These are phyloP conservation scores for Vitis riparia DNA, from an alignment of 164 flowering plant genomes.

Conservation along the genomic window DNA sequence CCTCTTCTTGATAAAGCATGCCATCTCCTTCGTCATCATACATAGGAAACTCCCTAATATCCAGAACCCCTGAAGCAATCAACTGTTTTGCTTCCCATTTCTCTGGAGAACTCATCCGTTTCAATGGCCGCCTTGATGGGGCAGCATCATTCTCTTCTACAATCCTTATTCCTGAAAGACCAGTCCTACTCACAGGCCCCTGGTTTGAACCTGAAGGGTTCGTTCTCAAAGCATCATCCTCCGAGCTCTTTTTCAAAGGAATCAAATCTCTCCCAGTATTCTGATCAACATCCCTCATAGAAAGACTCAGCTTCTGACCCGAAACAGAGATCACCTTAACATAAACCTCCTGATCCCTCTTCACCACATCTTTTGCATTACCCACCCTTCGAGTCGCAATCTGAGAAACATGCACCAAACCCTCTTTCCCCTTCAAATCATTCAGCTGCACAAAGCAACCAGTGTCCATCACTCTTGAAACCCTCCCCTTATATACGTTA, in stretches of 20 bases:
- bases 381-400: constrained; percentile 62
- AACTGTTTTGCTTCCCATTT: constrained; percentile 93
- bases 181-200: constrained; percentile 54
- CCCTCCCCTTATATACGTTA: constrained; percentile 71
- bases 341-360: constrained; percentile 82
- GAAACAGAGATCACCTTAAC: constrained; percentile 83
- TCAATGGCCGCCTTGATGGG: constrained; percentile 75
- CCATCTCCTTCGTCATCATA: constrained; percentile 88
- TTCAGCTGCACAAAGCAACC: constrained; percentile 79
- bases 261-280: constrained; percentile 75
- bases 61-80: constrained; percentile 82
- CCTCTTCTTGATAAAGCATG: constrained; percentile 76
- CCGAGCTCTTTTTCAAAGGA: constrained; percentile 64
- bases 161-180: constrained; percentile 78
- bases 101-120: constrained; percentile 94
- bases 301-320: constrained; percentile 74
- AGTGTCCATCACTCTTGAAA: constrained; percentile 78
- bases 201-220: constrained; percentile 57
- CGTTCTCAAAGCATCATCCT: constrained; percentile 52
- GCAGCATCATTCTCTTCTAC: constrained; percentile 56
- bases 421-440: constrained; percentile 79
- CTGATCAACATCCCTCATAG: constrained; percentile 97
- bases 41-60: constrained; percentile 65
- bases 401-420: constrained; percentile 84
- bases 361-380: constrained; percentile 77